Base-by-base conservation (phyloP, 495 filamentous ascomycete genomes). In the Xylaria intraflava region DNA sequence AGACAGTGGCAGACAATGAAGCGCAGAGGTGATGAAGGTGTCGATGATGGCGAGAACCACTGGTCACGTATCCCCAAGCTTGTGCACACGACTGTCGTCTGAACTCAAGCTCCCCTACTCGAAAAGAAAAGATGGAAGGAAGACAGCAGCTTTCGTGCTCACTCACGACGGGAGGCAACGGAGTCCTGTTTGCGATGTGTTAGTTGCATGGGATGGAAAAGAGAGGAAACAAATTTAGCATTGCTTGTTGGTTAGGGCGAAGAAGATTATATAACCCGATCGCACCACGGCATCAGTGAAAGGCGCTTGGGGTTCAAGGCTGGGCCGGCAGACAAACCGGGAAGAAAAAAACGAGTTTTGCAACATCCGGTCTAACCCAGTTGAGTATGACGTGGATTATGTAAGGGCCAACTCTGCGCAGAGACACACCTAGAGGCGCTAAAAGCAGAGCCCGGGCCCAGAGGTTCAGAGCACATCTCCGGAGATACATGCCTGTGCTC, bases 51-150 rank as follows among this genome's bases (percentile, higher is more conserved):
- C 20, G 27, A 43, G 36, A 55, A 55, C 49, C 52, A 55, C 44
- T 41, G 33, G 35, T 55, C 45, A 55, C 52, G 52, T 42, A 55
- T 48, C 52, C 35, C 45, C 29, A 52, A 45, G 14, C 20, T 11
- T 48, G 43, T 33, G 43, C 51, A 43, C 16, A 45, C 29, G 40
- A 20, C 43, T 26, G 52, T 55, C 38, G 52, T 35, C 35, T 2
- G 35, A 17, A 29, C 11, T 31, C 27, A 19, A 9, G 35, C 45
- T 17, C 26, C 36, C 43, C 35, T 48, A 48, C 45, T 42, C 36
- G 36, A 14, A 10, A 10, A 27, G 33, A 10, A 24, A 40, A 22
- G 23, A 46, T 29, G 23, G 6, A 14, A 16, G 44, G 20, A 9
- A 19, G 20, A 24, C 7, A 33, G 19, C 3, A 6, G 35, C 24